phyloP scores from a whole-genome alignment of 352 stramenopile genomes.

The Phytophthora uliginosa region DNA sequence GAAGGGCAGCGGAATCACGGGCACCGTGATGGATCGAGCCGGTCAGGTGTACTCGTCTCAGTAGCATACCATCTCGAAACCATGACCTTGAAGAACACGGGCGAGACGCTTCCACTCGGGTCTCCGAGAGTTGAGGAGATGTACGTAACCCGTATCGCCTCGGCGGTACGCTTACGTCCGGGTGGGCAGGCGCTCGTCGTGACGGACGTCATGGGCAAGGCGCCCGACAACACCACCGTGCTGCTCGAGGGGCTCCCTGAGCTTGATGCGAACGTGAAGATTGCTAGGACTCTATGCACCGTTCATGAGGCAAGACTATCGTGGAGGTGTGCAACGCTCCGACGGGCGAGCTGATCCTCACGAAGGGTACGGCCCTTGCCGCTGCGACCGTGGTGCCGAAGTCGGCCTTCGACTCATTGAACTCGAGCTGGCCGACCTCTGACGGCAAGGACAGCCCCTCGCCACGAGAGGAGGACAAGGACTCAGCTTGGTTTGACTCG shows the following conservation, averaged over 20 bases:
- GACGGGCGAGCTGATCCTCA: not conserved
- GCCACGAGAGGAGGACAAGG: too few relatives aligned
- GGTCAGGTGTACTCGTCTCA: too few relatives aligned
- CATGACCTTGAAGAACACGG: not conserved
- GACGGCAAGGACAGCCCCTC: not conserved
- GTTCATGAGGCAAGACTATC: not conserved
- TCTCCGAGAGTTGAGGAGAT: not conserved
- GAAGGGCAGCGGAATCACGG: too few relatives aligned
- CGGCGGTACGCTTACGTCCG: not conserved
- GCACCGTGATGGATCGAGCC: too few relatives aligned
- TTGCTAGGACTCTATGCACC: slow-evolving; percentile 2
- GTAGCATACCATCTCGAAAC: not conserved
- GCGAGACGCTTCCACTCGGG: not conserved
- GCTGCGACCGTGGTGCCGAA: not conserved
- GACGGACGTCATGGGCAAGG: not conserved
- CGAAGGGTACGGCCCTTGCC: not conserved
- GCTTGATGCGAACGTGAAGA: not conserved
- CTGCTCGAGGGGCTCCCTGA: not conserved
- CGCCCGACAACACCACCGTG: not conserved
- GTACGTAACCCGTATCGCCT: not conserved
- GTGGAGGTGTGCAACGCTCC: slow-evolving; percentile 2
- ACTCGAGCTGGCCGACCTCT: not conserved
- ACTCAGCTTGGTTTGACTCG: not conserved
- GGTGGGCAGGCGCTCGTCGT: not conserved
- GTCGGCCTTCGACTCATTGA: not conserved